These are phyloP conservation scores for Mycena galopus DNA, from an alignment of 768 basidiomycete species.

Conservation along the genomic window DNA sequence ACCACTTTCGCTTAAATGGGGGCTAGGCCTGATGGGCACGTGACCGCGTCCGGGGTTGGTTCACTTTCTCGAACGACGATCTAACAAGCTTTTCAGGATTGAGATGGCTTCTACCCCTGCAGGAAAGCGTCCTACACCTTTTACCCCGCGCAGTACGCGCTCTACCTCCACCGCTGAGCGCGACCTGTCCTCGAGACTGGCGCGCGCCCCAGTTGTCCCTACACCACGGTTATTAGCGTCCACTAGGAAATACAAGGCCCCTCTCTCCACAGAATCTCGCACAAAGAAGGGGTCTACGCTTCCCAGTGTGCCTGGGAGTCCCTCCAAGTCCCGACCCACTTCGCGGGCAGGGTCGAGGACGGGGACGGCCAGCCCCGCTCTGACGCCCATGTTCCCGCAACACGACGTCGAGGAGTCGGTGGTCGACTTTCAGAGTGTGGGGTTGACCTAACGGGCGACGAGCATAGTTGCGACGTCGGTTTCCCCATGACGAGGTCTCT, in stretches of 20 bases:
- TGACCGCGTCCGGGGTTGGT: conserved; percentile 3
- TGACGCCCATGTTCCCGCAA: conserved; percentile 44
- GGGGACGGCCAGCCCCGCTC: conserved; percentile 24
- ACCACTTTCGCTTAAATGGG: too few relatives aligned
- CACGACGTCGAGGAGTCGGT: conserved; percentile 70
- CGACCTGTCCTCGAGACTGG: conserved; percentile 31
- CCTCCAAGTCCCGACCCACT: conserved; percentile 42
- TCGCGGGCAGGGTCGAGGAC: conserved; percentile 34
- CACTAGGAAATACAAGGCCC: conserved; percentile 79
- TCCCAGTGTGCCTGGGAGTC: conserved; percentile 29
- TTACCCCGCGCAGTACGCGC: conserved; percentile 30
- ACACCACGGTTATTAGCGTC: conserved; percentile 41
- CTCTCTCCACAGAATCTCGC: conserved; percentile 62
- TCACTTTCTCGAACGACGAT: neutral
- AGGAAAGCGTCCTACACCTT: conserved; percentile 29
- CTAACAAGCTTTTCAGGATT: neutral
- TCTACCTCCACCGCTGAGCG: conserved; percentile 23
- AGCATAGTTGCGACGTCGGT: conserved; percentile 36
- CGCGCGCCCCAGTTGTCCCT: conserved; percentile 13
- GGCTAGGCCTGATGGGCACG: neutral
- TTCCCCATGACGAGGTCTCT: conserved; percentile 65
- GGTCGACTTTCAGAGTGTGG: conserved; percentile 81
- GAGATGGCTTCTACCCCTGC: conserved; percentile 24
- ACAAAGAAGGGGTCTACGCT: conserved; percentile 34
- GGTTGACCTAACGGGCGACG: conserved; percentile 73